Evolutionary conservation across 495 filamentous ascomycete genomes (phyloP), one percentile per base, ranked within the genome.

Genomic region (Lindgomyces ingoldianus): DNA sequence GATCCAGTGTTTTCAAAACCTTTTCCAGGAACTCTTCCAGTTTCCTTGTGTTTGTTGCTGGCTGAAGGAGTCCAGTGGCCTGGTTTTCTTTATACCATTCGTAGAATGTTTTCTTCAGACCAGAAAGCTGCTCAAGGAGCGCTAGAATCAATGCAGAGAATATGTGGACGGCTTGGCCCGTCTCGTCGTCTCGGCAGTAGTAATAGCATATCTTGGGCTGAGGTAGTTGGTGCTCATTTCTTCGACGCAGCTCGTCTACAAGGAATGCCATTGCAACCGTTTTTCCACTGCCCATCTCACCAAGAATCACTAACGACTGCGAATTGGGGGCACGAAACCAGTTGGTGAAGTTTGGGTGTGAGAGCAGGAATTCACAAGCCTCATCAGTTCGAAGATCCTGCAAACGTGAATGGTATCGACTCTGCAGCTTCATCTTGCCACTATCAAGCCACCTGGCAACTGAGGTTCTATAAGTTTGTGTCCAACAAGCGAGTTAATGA

Each of bases 81-180:
- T 47, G 55, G 19, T 46, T 58, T n/a, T 58, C 42, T 21, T 47
- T 58, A 48, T 58, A 58, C 55, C 55, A 58, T 46, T 58, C 55
- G 21, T 46, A 58, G 55, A 58, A 58, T 2, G 55, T 58, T 30
- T 36, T 58, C 24, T 58, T 58, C 55, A 58, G 55, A 3, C 55
- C 55, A 26, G 55, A 12, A n/a, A 58, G 55, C 55, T 58, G 55
- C 29, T 58, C 41, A n/a, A 58, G 55, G 1, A 58, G 55, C 22
- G 55, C 2, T 11, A 58, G 24, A n/a, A 58, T 46, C 55, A 58
- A 25, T 27, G 27, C 25, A 25, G 55, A 58, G 16, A 47, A 48
- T 46, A 58, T 58, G 22, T 58, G 19, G 42, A 47, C 44, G 29
- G 55, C 55, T 48, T 46, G 39, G 55, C 55, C 55, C 11, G 55